Evolutionary conservation across 495 filamentous ascomycete species (phyloP).

Genomic region (Podospora appendiculata): DNA sequence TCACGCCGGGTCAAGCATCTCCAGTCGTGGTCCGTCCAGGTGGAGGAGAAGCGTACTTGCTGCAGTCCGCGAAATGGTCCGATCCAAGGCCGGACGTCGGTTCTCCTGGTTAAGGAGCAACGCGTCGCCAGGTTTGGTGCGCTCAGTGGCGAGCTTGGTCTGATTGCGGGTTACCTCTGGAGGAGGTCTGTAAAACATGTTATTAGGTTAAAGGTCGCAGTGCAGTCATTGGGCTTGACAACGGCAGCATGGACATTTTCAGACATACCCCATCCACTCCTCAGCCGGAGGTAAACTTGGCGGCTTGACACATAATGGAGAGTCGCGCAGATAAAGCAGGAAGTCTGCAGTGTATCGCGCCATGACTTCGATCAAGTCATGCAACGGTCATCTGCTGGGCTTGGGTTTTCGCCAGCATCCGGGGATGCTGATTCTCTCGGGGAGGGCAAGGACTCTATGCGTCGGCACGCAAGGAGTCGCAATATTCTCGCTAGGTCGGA

Average conservation of each 20-base stretch:
- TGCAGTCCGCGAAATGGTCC: constrained; percentile 52
- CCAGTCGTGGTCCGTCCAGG: not conserved
- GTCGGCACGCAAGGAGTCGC: too few relatives aligned
- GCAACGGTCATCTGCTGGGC: constrained; percentile 16
- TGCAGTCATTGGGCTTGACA: not conserved
- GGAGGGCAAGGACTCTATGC: too few relatives aligned
- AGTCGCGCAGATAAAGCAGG: constrained; percentile 68
- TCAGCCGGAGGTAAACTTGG: constrained; percentile 73
- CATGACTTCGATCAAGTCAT: constrained; percentile 28
- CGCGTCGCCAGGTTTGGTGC: constrained; percentile 33
- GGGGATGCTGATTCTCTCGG: not conserved
- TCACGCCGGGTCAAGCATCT: not conserved
- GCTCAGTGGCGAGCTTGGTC: constrained; percentile 33
- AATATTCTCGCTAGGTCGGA: too few relatives aligned
- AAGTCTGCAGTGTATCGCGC: constrained; percentile 70
- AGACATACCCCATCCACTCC: constrained; percentile 95
- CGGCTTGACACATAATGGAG: constrained; percentile 80
- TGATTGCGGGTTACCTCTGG: constrained; percentile 37
- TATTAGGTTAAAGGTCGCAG: not conserved
- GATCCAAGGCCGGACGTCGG: constrained; percentile 54
- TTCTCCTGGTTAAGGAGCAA: constrained; percentile 37
- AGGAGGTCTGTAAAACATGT: constrained; percentile 22
- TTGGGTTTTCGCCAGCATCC: not conserved
- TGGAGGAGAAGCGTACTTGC: constrained; percentile 23
- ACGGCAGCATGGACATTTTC: too few relatives aligned